Base-by-base conservation (phyloP, 345 rosid genomes). In the Sonneratia caseolaris region DNA sequence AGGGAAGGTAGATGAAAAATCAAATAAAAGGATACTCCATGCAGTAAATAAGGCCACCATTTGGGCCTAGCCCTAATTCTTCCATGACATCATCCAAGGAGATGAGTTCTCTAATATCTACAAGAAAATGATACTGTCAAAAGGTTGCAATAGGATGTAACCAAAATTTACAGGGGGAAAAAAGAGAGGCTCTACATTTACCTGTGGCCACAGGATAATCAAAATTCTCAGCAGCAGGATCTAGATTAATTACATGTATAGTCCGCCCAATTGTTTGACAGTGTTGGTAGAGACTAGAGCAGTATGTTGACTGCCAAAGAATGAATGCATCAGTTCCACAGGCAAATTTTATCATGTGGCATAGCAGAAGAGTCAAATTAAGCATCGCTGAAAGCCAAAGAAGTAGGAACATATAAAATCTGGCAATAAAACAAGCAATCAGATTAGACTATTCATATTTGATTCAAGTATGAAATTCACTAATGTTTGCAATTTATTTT, bases 31-130 rank as follows among this genome's bases (percentile, higher is more conserved):
- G 96, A 89, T 90, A 92, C 99, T 90, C 99, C 99, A 92, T 95
- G 83, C 97, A 90, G 80, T 94, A 90, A 70, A 91, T 76, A 40
- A 91, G 89, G 69, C 86, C 97, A 66, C 98, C 97, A 83, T 91
- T 91, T 18, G 97, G 98, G 80, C 97, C 98, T 55, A 94, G 78
- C 18, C 88, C 86, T 45, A 91, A 83, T 70, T 91, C 95, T 82
- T 91, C 93, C 98, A 94, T 94, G 11, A 94, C 97, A 81, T 88
- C 91, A 66, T 94, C 97, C 86, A 94, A 82, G 51, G 91, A 87
- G 76, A 94, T 75, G 73, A 90, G 95, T 72, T 88, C 97, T 74
- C 99, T 84, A 37, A 92, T 95, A 85, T 95, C 97, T 95, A 82
- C 82, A 80, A 62, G 38, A 32, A 53, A 62, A 18, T 64, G 43